Evolutionary conservation across 768 basidiomycete species (phyloP).

Genomic region (Psilocybe tampanensis): DNA sequence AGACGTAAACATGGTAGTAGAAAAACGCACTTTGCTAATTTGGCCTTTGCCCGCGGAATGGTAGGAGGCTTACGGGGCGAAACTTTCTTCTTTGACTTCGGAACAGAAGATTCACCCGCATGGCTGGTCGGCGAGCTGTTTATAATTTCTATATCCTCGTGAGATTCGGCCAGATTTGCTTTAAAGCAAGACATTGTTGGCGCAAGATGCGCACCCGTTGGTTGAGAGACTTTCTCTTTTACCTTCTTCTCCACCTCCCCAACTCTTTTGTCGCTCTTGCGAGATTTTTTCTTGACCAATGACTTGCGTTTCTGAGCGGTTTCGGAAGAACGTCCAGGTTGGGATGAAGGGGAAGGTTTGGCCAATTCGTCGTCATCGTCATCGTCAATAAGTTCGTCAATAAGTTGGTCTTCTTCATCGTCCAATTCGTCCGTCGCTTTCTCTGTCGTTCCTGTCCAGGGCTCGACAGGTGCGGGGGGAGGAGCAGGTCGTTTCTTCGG

Average conservation of each 20-base stretch:
- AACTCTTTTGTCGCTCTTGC: slow-evolving; percentile 51
- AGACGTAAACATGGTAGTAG: slow-evolving; percentile 7
- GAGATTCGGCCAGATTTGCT: slow-evolving; percentile 39
- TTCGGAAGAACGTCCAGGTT: slow-evolving; percentile 32
- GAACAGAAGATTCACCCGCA: slow-evolving; percentile 33
- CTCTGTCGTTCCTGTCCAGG: slow-evolving; percentile 1
- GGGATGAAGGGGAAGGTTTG: slow-evolving; percentile 33
- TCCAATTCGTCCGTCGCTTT: slow-evolving; percentile 55
- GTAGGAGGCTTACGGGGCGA: slow-evolving; percentile 46
- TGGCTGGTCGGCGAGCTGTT: slow-evolving; percentile 24
- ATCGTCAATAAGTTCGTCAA: slow-evolving; percentile 74
- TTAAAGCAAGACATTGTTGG: slow-evolving; percentile 46
- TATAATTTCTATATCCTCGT: slow-evolving; percentile 33
- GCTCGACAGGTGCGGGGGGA: slow-evolving; percentile 14
- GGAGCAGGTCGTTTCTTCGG: slow-evolving; percentile 23
- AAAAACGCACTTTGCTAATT: slow-evolving; percentile 34
- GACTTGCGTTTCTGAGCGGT: slow-evolving; percentile 51
- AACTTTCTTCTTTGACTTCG: slow-evolving; percentile 51
- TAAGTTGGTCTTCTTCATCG: slow-evolving; percentile 78
- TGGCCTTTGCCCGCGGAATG: slow-evolving; percentile 37
- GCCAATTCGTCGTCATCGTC: slow-evolving; percentile 33
- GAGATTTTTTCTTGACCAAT: slow-evolving; percentile 51
- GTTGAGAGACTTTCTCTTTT: slow-evolving; percentile 41
- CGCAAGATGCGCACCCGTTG: slow-evolving; percentile 38
- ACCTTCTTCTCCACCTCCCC: slow-evolving; percentile 49